These are phyloP conservation scores for Mollisia scopiformis DNA, from an alignment of 2,329 filamentous ascomycete genomes.

Conservation along the genomic window DNA sequence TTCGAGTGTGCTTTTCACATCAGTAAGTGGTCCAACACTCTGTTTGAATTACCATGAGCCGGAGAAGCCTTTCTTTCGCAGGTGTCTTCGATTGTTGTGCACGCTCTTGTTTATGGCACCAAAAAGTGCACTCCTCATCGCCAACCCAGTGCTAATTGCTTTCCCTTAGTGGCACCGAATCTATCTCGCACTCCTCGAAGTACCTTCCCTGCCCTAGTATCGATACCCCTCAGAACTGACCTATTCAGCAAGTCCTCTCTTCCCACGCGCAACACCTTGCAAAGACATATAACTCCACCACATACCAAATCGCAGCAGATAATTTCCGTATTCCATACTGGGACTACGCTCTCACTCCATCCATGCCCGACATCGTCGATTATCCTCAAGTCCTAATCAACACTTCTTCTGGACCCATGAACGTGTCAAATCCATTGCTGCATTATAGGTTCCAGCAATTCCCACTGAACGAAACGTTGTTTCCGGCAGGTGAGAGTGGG, in stretches of 20 bases:
- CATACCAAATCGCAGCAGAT: constrained; percentile 47
- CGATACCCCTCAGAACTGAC: neutral
- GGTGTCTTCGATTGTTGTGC: no score
- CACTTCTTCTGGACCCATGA: constrained; percentile 23
- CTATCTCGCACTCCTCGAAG: constrained; percentile 55
- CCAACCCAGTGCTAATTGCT: no score
- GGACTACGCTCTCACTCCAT: constrained; percentile 49
- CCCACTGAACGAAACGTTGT: constrained; percentile 39
- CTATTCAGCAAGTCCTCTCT: constrained; percentile 50
- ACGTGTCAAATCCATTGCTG: constrained; percentile 54
- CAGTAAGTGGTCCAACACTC: neutral
- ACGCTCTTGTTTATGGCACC: no score
- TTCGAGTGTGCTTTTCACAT: constrained; percentile 28
- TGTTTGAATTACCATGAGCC: no score
- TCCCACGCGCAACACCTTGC: constrained; percentile 50
- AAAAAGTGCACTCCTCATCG: no score
- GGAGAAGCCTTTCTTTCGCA: no score
- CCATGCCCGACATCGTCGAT: constrained; percentile 42
- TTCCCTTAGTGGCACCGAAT: constrained; percentile 61
- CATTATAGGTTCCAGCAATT: constrained; percentile 50
- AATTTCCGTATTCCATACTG: constrained; percentile 51
- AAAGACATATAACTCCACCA: constrained; percentile 24
- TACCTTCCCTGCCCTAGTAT: neutral
- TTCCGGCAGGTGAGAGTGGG: constrained; percentile 30
- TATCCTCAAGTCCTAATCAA: constrained; percentile 37